Evolutionary conservation across 2,329 filamentous ascomycete genomes (phyloP), one percentile per base, ranked within the genome.

Genomic region (Fusarium citri): DNA sequence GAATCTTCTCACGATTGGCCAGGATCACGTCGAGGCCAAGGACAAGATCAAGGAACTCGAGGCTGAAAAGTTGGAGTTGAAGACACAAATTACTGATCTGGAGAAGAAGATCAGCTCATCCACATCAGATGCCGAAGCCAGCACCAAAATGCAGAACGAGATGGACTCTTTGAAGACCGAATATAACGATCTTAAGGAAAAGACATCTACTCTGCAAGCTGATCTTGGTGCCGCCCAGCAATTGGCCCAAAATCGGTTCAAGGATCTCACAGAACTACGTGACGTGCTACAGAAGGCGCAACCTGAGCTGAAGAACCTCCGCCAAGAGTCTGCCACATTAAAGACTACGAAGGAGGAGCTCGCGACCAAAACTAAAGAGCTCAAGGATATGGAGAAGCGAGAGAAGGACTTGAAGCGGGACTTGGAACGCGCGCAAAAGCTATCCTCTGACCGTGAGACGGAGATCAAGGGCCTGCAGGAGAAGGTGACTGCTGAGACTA

Each of bases 141-240:
- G 84, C 71, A 80, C 85, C 49, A 85, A 87, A 63, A 76, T 94
- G 10, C 85, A 87, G 55, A 80, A 80, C 5, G 91, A 94, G 58
- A 88, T 93, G 64, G 87, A 82, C 26, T 75, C 76, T 3, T 76
- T 88, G 48, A 85, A 82, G 69, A 79, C 80, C 49, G 87, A 91
- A 62, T 87, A 87, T 55, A 85, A 94, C 43, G 89, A 90, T 43
- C 84, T 97, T 37, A 94, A 92, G 79, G 81, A 85, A 22, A 93
- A 91, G 78, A 88, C 90, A 1, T 84, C 88, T 3, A 86, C 87
- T 0, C 80, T 98, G 20, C 90, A 97, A 76, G 93, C 91, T 0
- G 95, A 99, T 76, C 86, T 98, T 5, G 91, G 90, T 3, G 94
- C 94, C 4, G 92, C 94, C 0, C 91, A 98, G 77, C 90, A 97